These are phyloP conservation scores for Thamnidium elegans DNA, from an alignment of 192 early-diverging fungal genomes.

Conservation along the genomic window DNA sequence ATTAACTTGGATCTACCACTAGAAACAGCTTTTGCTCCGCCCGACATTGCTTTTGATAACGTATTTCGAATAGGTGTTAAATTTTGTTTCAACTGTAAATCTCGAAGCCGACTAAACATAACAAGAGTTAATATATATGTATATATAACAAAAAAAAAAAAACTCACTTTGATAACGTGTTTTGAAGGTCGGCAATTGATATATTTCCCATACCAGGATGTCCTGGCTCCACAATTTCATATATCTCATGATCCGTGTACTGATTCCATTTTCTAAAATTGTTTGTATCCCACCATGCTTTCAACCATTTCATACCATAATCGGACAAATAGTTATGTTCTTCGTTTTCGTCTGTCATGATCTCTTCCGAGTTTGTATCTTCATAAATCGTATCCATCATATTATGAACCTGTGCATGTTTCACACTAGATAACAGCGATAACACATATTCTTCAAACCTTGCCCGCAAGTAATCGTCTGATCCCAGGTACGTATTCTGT, in stretches of 20 bases:
- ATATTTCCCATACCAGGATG: slow-evolving; percentile 53
- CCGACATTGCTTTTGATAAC: slow-evolving; percentile 49
- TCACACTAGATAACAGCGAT: slow-evolving; percentile 63
- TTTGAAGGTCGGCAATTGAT: slow-evolving; percentile 47
- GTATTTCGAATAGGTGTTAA: slow-evolving; percentile 44
- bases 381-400: slow-evolving; percentile 14
- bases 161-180: slow-evolving; percentile 51
- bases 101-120: slow-evolving; percentile 41
- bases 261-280: slow-evolving; percentile 68
- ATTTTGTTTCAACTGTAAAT: slow-evolving; percentile 49
- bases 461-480: slow-evolving; percentile 74
- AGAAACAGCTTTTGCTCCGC: slow-evolving; percentile 45
- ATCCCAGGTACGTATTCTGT: slow-evolving; percentile 69
- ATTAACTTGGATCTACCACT: slow-evolving; percentile 25
- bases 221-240: slow-evolving; percentile 57
- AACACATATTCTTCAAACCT: slow-evolving; percentile 75
- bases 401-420: slow-evolving; percentile 47
- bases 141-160: not conserved
- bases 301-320: slow-evolving; percentile 61
- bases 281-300: slow-evolving; percentile 63
- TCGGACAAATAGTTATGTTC: slow-evolving; percentile 59
- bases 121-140: not conserved
- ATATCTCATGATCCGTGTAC: slow-evolving; percentile 54
- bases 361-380: slow-evolving; percentile 21
- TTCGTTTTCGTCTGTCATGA: slow-evolving; percentile 36